phyloP scores from a whole-genome alignment of 78 protist species.

The Isochrysis galbana region DNA sequence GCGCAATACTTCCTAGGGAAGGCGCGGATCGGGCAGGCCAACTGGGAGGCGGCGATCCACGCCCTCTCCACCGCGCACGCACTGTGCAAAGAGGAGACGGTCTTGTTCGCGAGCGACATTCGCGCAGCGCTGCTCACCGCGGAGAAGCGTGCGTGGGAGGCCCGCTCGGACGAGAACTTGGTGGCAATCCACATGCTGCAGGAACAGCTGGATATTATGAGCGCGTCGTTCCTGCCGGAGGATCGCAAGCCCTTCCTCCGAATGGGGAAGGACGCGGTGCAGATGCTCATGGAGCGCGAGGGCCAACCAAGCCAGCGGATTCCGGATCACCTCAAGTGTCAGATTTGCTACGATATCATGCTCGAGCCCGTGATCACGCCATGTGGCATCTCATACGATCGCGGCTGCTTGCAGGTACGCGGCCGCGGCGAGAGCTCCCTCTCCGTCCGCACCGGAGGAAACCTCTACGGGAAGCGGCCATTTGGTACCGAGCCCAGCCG shows the following conservation, averaged over 20 bases:
- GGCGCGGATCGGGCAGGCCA: neutral
- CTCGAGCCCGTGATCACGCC: neutral
- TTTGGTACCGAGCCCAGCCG: neutral
- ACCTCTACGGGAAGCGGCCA: neutral
- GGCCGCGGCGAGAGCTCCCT: too few species aligned
- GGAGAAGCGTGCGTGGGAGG: neutral
- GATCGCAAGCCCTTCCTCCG: neutral
- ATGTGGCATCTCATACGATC: neutral
- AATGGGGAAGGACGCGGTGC: neutral
- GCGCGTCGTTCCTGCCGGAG: neutral
- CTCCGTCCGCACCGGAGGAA: too few species aligned
- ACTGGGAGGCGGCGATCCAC: neutral
- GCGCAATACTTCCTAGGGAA: neutral
- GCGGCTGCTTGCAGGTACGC: neutral
- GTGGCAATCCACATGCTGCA: neutral
- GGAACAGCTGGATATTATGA: neutral
- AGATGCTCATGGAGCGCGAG: neutral
- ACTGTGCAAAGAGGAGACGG: neutral
- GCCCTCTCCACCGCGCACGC: neutral
- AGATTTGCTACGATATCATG: neutral
- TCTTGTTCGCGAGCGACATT: neutral
- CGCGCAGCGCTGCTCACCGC: neutral
- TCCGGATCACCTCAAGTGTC: neutral
- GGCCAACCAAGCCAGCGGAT: neutral
- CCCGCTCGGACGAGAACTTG: neutral